Evolutionary conservation across 768 basidiomycete species (phyloP).

Genomic region (Lepiota brunneoincarnata): DNA sequence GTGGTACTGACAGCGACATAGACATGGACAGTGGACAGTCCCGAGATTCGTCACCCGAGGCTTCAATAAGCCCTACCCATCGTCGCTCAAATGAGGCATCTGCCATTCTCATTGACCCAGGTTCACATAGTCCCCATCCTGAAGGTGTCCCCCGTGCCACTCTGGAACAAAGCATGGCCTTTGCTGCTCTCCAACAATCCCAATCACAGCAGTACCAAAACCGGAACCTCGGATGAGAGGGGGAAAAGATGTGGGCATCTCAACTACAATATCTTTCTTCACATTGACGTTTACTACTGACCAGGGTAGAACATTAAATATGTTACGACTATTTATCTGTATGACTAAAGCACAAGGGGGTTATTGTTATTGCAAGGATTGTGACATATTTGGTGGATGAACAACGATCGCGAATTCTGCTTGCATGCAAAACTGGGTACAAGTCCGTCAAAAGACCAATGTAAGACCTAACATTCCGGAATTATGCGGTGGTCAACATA

Average conservation of each 20-base stretch:
- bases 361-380: conserved; percentile 13
- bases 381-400: conserved; percentile 14
- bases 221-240: conserved; percentile 1
- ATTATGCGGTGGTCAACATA: conserved; percentile 3
- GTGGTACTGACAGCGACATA: conserved; percentile 51
- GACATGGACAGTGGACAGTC: conserved; percentile 56
- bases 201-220: conserved; percentile 20
- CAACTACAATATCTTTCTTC: conserved; percentile 8
- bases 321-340: conserved; percentile 15
- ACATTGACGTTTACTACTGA: conserved; percentile 12
- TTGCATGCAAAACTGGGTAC: conserved; percentile 13
- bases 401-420: conserved; percentile 13
- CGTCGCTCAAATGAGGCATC: conserved; percentile 34
- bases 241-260: conserved; percentile 1
- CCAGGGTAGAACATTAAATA: conserved; percentile 15
- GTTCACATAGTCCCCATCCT: conserved; percentile 27
- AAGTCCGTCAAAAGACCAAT: conserved; percentile 13
- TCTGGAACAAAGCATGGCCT: conserved; percentile 83
- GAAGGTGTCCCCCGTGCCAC: conserved; percentile 58
- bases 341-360: conserved; percentile 13
- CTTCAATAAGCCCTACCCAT: conserved; percentile 24
- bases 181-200: conserved; percentile 62
- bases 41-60: conserved; percentile 48
- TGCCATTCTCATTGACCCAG: conserved; percentile 42
- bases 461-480: conserved; percentile 11